Evolutionary conservation across 2,329 filamentous ascomycete species (phyloP), one percentile per base, ranked within the genome.

Genomic region (Talaromyces sp.): DNA sequence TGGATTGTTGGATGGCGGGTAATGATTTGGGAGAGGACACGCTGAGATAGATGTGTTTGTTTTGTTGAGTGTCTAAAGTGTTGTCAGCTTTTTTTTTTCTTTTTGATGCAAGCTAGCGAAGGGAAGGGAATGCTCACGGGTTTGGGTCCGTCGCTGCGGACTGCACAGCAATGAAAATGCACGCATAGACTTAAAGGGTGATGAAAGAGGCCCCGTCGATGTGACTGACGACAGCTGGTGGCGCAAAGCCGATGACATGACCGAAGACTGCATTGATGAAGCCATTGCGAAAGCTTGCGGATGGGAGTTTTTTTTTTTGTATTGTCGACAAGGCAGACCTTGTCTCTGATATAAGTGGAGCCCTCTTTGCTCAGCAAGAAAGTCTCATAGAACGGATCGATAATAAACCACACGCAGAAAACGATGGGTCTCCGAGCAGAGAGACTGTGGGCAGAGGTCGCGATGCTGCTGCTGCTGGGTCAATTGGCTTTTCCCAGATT

Each of bases 211-310:
- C 24, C 55, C 51, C 58, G 65, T 59, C 46, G 65, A 62, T 56
- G 62, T 66, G 55, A 74, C 63, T 35, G 64, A 60, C 32, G 69
- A 69, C 56, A 67, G 70, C 67, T 74, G 73, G 62, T 67, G 74
- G 66, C 72, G 73, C 66, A 72, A 66, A 54, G 70, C 68, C 59
- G 74, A 70, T 51, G 66, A 68, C 58, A 70, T 66, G 64, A 72
- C 66, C 56, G 69, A 65, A 55, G 69, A 70, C 49, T 56, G 55
- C 58, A 56, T 61, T 38, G 58, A 24, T 58, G 59, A 58, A 56
- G 60, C 56, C 60, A 62, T 62, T 52, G 49, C 49, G 49, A 52
- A n/a, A 27, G 49, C 49, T 51, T 4, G 24, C 24, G 27, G 24
- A 51, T 51, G 13, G 49, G 17, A n/a, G 8, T 43, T 21, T 17